A percentile compares a stretch with the other conserved stretches of the same genome.
phyloP scores from a whole-genome alignment of 1,284 basidiomycete species.

The Lentinula novae-zelandiae region DNA sequence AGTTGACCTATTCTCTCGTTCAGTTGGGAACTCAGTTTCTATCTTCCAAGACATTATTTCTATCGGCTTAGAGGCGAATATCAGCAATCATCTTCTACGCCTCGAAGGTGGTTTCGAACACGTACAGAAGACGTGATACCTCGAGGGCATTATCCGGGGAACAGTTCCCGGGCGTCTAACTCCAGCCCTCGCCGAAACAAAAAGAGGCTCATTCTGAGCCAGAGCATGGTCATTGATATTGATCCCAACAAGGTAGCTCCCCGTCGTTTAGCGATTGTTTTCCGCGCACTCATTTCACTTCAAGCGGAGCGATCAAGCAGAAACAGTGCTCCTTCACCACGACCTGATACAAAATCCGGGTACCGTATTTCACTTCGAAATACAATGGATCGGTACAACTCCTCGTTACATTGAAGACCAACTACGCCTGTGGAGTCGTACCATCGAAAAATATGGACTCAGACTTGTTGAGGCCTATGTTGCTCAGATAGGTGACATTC shows the following conservation, averaged over 20 bases:
- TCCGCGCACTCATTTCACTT: slow-evolving; percentile 7
- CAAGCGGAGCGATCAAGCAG: slow-evolving; percentile 82
- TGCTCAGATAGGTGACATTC: slow-evolving; percentile 81
- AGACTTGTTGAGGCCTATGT: slow-evolving; percentile 92
- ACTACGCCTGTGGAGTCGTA: slow-evolving; percentile 80
- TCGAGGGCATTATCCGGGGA: slow-evolving; percentile 38
- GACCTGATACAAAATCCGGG: slow-evolving; percentile 90
- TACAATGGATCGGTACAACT: slow-evolving; percentile 96
- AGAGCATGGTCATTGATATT: slow-evolving; percentile 85
- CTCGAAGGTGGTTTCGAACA: slow-evolving; percentile 63
- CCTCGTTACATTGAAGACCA: slow-evolving; percentile 94
- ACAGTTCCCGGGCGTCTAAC: slow-evolving; percentile 30
- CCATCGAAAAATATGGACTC: slow-evolving; percentile 88
- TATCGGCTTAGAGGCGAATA: slow-evolving; percentile 81
- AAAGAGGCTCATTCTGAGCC: slow-evolving; percentile 77
- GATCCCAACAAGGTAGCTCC: slow-evolving; percentile 68
- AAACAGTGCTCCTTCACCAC: slow-evolving; percentile 84
- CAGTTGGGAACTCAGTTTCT: background rate
- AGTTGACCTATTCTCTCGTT: slow-evolving; percentile 11
- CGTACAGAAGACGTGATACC: slow-evolving; percentile 38
- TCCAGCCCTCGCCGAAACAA: slow-evolving; percentile 43
- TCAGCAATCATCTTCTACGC: slow-evolving; percentile 63
- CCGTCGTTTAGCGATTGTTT: slow-evolving; percentile 3
- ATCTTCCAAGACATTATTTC: slow-evolving; percentile 67
- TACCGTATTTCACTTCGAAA: slow-evolving; percentile 92